Evolutionary conservation across 306 rosid species (phyloP).

Genomic region (Vachellia collinsii): DNA sequence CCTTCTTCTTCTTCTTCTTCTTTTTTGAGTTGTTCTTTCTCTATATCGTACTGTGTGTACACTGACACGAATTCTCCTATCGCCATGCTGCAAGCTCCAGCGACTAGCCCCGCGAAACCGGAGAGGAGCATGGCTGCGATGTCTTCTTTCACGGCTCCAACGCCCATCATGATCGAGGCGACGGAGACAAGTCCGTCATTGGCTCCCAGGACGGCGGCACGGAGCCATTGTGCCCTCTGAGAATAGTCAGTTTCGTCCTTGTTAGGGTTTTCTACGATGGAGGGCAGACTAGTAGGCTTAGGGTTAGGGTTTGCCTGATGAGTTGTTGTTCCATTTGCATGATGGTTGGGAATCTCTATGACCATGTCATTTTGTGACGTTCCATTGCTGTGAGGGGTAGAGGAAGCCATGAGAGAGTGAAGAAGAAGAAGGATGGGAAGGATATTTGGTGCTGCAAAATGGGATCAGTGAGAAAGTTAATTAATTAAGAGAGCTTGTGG

Average conservation of each 20-base stretch:
- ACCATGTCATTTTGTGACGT: conserved; percentile 37
- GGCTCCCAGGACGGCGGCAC: conserved; percentile 77
- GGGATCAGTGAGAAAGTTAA: conserved; percentile 24
- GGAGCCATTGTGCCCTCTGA: conserved; percentile 70
- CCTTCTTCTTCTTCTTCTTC: not conserved
- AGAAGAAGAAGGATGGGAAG: not conserved
- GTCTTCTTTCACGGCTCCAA: conserved; percentile 67
- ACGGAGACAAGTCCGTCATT: conserved; percentile 72
- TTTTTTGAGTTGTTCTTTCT: conserved; percentile 53
- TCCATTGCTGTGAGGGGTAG: conserved; percentile 23
- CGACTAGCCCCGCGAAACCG: conserved; percentile 76
- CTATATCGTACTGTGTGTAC: conserved; percentile 73
- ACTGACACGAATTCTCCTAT: conserved; percentile 85
- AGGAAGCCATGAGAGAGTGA: conserved; percentile 53
- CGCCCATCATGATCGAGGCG: conserved; percentile 74
- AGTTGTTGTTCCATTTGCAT: not conserved
- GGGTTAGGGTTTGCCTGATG: conserved; percentile 38
- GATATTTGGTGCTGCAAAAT: not conserved
- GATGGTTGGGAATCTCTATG: conserved; percentile 41
- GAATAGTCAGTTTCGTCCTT: conserved; percentile 42
- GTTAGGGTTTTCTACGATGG: not conserved
- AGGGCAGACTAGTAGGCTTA: not conserved
- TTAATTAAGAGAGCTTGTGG: conserved; percentile 47
- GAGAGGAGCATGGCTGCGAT: conserved; percentile 60
- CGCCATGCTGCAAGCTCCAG: conserved; percentile 83